Percentiles rank a stretch among this genome's conserved stretches.
Evolutionary conservation across 2,329 filamentous ascomycete genomes (phyloP).

Genomic region (Fonsecaea multimorphosa): DNA sequence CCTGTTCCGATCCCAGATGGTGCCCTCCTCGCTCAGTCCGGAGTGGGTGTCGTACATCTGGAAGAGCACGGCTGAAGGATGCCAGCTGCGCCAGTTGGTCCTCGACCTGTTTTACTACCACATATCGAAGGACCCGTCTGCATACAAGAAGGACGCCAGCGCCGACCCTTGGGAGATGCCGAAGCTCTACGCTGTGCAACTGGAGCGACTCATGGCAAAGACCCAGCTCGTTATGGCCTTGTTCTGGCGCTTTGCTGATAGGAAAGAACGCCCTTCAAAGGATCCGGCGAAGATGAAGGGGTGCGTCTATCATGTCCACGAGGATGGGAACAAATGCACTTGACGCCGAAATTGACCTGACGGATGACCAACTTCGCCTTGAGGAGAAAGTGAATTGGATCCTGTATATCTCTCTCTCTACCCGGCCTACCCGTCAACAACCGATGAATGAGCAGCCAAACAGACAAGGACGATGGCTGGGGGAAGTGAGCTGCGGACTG

Average conservation of each 20-base stretch:
- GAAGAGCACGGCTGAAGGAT: not conserved
- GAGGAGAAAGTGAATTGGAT: not conserved
- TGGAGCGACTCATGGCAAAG: not conserved
- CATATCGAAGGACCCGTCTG: not conserved
- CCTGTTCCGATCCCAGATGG: not conserved
- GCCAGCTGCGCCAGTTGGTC: constrained; percentile 4
- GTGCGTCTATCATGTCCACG: constrained; percentile 18
- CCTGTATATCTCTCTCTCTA: no score
- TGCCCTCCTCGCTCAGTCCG: not conserved
- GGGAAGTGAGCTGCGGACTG: no score
- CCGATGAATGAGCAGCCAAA: no score
- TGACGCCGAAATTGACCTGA: not conserved
- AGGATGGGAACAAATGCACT: constrained; percentile 5
- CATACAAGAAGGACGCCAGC: not conserved
- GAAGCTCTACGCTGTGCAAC: not conserved
- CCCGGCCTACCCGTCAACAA: no score
- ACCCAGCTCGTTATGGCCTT: not conserved
- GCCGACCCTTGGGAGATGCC: not conserved
- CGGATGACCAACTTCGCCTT: not conserved
- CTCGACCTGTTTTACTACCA: not conserved
- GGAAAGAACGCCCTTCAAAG: not conserved
- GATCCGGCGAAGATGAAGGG: not conserved
- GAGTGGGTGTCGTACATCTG: not conserved
- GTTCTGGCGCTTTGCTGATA: constrained; percentile 9
- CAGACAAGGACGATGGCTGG: no score